These are phyloP conservation scores for Hypoxylon cercidicola DNA, from an alignment of 495 filamentous ascomycete species.

Conservation along the genomic window DNA sequence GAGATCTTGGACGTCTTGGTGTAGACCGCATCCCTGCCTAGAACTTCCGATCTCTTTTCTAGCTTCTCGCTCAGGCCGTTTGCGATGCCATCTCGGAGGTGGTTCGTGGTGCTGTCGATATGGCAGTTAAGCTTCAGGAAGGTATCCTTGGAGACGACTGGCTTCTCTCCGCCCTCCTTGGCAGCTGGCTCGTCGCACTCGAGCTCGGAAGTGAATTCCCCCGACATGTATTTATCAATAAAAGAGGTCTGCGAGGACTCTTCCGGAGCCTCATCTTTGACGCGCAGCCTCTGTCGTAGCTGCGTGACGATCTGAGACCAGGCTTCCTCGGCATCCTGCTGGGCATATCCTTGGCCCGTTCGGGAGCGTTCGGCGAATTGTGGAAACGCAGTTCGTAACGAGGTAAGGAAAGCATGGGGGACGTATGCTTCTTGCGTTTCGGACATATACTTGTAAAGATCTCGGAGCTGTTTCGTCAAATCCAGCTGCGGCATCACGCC, in stretches of 20 bases:
- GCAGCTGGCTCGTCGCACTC: slow-evolving; percentile 86
- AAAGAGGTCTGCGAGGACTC: slow-evolving; percentile 71
- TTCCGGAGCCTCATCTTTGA: slow-evolving; percentile 63
- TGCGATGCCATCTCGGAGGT: slow-evolving; percentile 85
- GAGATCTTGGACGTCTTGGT: slow-evolving; percentile 90
- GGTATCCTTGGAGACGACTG: slow-evolving; percentile 70
- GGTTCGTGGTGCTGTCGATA: slow-evolving; percentile 85
- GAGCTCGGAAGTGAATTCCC: slow-evolving; percentile 77
- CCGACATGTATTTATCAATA: slow-evolving; percentile 89
- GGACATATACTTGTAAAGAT: slow-evolving; percentile 93
- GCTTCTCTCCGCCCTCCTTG: slow-evolving; percentile 77
- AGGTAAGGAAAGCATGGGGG: slow-evolving; percentile 84
- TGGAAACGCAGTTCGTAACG: slow-evolving; percentile 83
- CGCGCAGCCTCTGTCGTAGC: slow-evolving; percentile 80
- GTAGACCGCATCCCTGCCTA: slow-evolving; percentile 83
- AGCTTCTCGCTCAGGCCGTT: slow-evolving; percentile 86
- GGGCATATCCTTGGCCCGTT: slow-evolving; percentile 84
- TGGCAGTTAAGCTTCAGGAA: slow-evolving; percentile 97
- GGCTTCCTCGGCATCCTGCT: slow-evolving; percentile 98
- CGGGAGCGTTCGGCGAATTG: slow-evolving; percentile 91
- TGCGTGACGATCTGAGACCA: slow-evolving; percentile 97
- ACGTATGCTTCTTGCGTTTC: slow-evolving; percentile 89
- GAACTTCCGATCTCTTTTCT: slow-evolving; percentile 82
- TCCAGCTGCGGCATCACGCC: slow-evolving; percentile 64
- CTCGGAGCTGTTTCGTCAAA: slow-evolving; percentile 80